Percentiles rank a stretch among this genome's conserved stretches.
Evolutionary conservation across 73 alveolate genomes (phyloP).

Genomic region (Paramecium caudatum): DNA sequence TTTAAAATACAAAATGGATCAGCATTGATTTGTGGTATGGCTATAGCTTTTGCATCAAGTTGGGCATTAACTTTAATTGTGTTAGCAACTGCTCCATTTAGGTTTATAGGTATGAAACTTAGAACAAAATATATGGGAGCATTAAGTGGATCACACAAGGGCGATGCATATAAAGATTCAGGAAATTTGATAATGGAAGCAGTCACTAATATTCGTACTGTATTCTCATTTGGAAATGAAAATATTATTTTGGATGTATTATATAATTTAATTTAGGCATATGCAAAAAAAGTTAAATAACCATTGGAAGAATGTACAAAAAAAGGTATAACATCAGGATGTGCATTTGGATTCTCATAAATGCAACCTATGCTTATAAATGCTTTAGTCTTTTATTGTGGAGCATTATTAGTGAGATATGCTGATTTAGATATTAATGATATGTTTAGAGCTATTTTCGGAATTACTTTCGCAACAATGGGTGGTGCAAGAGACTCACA

Average conservation of each 20-base stretch:
- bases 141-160: slow-evolving; percentile 73
- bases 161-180: slow-evolving; percentile 89
- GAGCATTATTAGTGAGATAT: slow-evolving; percentile 82
- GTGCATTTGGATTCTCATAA: slow-evolving; percentile 88
- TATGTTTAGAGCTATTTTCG: slow-evolving; percentile 83
- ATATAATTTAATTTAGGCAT: neutral
- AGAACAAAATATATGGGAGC: slow-evolving; percentile 81
- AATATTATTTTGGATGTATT: slow-evolving; percentile 78
- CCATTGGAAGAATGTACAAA: slow-evolving; percentile 72
- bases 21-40: slow-evolving; percentile 69
- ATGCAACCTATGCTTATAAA: slow-evolving; percentile 83
- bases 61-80: slow-evolving; percentile 73
- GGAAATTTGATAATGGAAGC: slow-evolving; percentile 90
- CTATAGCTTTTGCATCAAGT: slow-evolving; percentile 68
- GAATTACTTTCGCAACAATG: slow-evolving; percentile 87
- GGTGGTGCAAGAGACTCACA: slow-evolving; percentile 85
- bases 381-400: slow-evolving; percentile 85
- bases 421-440: slow-evolving; percentile 78
- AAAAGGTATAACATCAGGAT: slow-evolving; percentile 84
- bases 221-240: slow-evolving; percentile 89
- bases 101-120: slow-evolving; percentile 72
- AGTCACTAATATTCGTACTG: slow-evolving; percentile 93
- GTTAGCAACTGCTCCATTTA: slow-evolving; percentile 72
- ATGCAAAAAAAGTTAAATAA: slow-evolving; percentile 72
- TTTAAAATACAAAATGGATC: slow-evolving; percentile 62